Evolutionary conservation across 176 grass and related monocot genomes (phyloP).

Genomic region (Carex cristatella): DNA sequence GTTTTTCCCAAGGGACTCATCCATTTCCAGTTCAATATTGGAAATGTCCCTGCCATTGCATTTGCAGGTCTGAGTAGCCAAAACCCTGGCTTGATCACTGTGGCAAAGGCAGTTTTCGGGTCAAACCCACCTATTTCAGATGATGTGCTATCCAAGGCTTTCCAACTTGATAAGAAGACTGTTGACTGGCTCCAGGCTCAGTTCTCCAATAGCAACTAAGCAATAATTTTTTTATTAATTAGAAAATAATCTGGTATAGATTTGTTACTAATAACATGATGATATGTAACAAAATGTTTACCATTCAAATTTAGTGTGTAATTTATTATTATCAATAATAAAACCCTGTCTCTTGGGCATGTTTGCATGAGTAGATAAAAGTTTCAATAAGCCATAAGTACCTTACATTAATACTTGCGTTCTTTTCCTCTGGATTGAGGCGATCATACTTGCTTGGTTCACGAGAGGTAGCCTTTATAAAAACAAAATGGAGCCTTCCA

Average conservation of each 20-base stretch:
- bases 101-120: too few relatives aligned
- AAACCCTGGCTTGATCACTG: not conserved
- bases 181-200: not conserved
- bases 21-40: conserved; percentile 8
- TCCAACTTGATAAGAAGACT: too few relatives aligned
- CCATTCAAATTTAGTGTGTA: not conserved
- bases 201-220: not conserved
- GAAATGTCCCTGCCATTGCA: not conserved
- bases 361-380: not conserved
- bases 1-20: not conserved
- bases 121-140: too few relatives aligned
- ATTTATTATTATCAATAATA: not conserved
- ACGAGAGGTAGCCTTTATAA: not conserved
- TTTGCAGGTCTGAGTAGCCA: not conserved
- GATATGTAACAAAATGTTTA: not conserved
- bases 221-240: not conserved
- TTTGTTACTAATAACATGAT: not conserved
- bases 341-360: not conserved
- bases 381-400: not conserved
- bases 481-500: not conserved
- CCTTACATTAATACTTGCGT: not conserved
- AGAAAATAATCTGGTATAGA: not conserved
- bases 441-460: not conserved
- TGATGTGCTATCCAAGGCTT: too few relatives aligned
- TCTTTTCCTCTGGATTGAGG: not conserved